Percentiles rank a stretch among this genome's conserved stretches.
Evolutionary conservation across 345 rosid genomes (phyloP).

Genomic region (Xanthoceras sorbifolium): DNA sequence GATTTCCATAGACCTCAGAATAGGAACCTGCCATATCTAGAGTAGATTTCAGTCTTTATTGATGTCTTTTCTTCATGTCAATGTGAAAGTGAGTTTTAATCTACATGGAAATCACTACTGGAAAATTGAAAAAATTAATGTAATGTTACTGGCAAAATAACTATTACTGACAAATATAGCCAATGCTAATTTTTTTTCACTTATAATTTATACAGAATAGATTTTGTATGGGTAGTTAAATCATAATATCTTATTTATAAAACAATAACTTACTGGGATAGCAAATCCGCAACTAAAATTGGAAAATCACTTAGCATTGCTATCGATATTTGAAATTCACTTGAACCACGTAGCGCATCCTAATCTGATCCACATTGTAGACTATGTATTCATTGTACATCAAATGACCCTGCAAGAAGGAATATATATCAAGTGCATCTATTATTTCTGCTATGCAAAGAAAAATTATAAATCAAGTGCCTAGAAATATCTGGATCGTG

Average conservation of each 20-base stretch:
- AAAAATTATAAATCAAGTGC: not conserved
- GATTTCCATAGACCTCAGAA: not conserved
- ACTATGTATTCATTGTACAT: conserved; percentile 82
- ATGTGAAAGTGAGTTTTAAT: too few species aligned
- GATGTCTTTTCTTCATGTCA: too few species aligned
- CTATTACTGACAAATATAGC: not conserved
- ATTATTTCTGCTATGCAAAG: not conserved
- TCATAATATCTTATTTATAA: not conserved
- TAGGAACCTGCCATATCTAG: not conserved
- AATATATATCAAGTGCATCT: not conserved
- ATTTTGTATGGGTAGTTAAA: not conserved
- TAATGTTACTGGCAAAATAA: not conserved
- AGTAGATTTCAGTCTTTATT: not conserved
- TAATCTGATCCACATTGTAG: conserved; percentile 79
- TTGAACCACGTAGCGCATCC: conserved; percentile 76
- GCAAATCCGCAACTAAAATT: not conserved
- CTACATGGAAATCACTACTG: not conserved
- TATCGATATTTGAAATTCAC: conserved; percentile 61
- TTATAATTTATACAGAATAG: not conserved
- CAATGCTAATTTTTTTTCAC: not conserved
- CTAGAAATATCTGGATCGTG: not conserved
- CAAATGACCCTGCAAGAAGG: conserved; percentile 59
- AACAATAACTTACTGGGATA: not conserved
- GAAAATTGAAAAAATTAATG: not conserved
- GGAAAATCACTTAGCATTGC: not conserved